A percentile compares a stretch with the other conserved stretches of the same genome.
Conservation (phyloP, 1,139 yeast species). For the Taphrina confusa region DNA sequence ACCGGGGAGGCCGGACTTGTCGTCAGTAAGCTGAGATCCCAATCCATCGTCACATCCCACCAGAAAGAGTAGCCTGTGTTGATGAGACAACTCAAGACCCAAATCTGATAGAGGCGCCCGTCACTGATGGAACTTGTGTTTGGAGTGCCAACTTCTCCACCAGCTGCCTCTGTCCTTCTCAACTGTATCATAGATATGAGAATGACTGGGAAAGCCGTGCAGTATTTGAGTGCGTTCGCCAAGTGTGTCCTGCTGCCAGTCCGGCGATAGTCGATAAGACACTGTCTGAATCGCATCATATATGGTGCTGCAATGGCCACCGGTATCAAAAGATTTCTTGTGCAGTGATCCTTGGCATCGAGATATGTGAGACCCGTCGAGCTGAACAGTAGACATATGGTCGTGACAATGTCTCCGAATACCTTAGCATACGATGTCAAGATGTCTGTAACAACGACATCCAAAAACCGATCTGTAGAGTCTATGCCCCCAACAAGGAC, state of each 20-base stretch:
- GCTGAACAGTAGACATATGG: slow-evolving; percentile 47
- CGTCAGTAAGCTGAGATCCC: slow-evolving; percentile 67
- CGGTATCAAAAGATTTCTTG: slow-evolving; percentile 53
- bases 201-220: slow-evolving; percentile 67
- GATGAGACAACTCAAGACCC: slow-evolving; percentile 58
- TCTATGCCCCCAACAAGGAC: slow-evolving; percentile 61
- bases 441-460: slow-evolving; percentile 76
- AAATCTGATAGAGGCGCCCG: slow-evolving; percentile 41
- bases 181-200: slow-evolving; percentile 43
- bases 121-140: slow-evolving; percentile 29
- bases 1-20: not conserved
- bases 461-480: slow-evolving; percentile 62
- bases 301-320: slow-evolving; percentile 62
- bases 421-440: slow-evolving; percentile 77
- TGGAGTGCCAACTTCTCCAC: slow-evolving; percentile 30
- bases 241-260: slow-evolving; percentile 55
- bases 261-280: slow-evolving; percentile 64
- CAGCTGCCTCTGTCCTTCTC: not conserved
- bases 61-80: slow-evolving; percentile 75
- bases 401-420: slow-evolving; percentile 61
- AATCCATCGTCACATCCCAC: slow-evolving; percentile 89
- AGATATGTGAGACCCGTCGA: slow-evolving; percentile 32
- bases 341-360: slow-evolving; percentile 46
- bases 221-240: slow-evolving; percentile 71
- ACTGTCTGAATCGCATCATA: slow-evolving; percentile 73